These are phyloP conservation scores for Urochloa ruziziensis DNA, from an alignment of 176 grass and related monocot species.

Conservation along the genomic window DNA sequence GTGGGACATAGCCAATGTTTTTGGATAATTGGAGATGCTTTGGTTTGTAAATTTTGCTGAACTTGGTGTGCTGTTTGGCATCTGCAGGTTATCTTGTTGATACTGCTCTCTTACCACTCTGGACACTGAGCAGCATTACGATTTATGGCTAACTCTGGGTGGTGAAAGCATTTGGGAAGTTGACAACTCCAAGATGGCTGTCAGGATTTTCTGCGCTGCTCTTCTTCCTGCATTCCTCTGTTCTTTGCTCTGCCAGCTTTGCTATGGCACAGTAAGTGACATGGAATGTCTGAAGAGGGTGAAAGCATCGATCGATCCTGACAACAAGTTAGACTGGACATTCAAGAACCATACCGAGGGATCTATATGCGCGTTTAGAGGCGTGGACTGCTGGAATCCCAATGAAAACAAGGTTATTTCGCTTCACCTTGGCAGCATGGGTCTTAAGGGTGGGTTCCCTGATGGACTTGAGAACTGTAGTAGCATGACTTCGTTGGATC, in stretches of 20 bases:
- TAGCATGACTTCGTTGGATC: constrained; percentile 78
- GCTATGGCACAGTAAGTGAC: constrained; percentile 42
- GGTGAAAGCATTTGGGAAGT: background rate
- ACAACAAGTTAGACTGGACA: constrained; percentile 59
- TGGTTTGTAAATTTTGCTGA: background rate
- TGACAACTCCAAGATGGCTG: constrained; percentile 27
- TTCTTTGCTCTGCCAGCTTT: constrained; percentile 19
- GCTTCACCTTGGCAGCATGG: constrained; percentile 77
- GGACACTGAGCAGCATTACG: constrained; percentile 1
- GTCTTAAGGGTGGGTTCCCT: constrained; percentile 70
- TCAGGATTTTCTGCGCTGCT: background rate
- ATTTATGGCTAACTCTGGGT: background rate
- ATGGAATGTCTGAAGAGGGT: constrained; percentile 52
- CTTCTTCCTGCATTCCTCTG: constrained; percentile 18
- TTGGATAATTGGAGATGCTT: background rate
- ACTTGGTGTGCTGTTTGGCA: background rate
- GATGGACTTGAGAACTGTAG: constrained; percentile 82
- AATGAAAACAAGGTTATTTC: constrained; percentile 80
- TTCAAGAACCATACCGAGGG: constrained; percentile 62
- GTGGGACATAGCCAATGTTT: background rate
- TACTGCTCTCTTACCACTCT: background rate
- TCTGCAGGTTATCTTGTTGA: constrained; percentile 16
- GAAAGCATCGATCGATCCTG: constrained; percentile 58
- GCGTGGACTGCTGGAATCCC: constrained; percentile 94
- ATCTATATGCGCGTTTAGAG: constrained; percentile 72